Evolutionary conservation across 2,329 filamentous ascomycete species (phyloP).

Genomic region (Sporothrix pallida): DNA sequence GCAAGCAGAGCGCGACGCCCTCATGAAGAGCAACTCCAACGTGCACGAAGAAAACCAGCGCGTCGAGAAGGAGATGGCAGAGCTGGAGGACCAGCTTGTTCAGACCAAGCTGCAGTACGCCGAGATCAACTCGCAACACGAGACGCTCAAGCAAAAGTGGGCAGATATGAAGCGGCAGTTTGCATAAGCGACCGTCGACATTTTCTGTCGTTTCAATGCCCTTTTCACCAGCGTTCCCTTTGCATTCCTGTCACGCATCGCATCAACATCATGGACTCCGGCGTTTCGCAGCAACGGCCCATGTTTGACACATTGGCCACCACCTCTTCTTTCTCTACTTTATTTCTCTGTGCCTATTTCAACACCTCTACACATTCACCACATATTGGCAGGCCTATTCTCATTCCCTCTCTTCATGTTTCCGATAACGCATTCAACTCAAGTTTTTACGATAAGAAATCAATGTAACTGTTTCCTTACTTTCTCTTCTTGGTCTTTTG

Average conservation of each 20-base stretch:
- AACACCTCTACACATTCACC: neutral
- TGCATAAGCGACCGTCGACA: constrained; percentile 42
- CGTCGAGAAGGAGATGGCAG: constrained; percentile 85
- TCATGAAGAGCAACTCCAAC: constrained; percentile 90
- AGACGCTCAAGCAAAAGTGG: constrained; percentile 77
- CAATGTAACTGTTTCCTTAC: neutral
- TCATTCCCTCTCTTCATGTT: neutral
- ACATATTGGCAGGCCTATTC: neutral
- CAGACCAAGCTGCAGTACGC: constrained; percentile 94
- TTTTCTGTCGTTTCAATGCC: neutral
- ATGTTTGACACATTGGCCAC: constrained; percentile 31
- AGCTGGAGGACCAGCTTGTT: constrained; percentile 92
- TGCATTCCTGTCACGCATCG: constrained; percentile 1
- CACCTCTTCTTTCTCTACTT: neutral
- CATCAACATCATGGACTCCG: constrained; percentile 25
- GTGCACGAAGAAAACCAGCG: constrained; percentile 91
- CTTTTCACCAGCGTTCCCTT: neutral
- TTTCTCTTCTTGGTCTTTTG: neutral
- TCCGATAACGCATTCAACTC: neutral
- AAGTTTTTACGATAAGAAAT: neutral
- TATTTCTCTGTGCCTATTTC: constrained; percentile 21
- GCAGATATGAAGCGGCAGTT: constrained; percentile 71
- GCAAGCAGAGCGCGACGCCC: constrained; percentile 82
- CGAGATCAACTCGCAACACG: constrained; percentile 78
- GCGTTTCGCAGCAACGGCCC: constrained; percentile 30